Evolutionary conservation across 2,329 filamentous ascomycete species (phyloP).

Genomic region (Raffaelea ambrosiae): DNA sequence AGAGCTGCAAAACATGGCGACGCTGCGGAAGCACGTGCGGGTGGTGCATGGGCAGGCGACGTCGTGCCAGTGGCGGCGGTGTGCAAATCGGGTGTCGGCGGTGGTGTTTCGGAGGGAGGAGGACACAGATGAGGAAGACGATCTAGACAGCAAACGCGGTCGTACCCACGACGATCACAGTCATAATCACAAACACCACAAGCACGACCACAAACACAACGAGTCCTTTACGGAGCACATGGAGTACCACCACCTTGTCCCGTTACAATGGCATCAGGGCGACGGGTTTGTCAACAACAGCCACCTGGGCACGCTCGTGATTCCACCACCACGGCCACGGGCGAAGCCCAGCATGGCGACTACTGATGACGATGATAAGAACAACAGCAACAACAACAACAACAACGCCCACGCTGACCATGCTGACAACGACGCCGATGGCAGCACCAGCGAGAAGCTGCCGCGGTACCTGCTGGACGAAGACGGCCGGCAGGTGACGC

Average conservation of each 20-base stretch:
- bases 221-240: slow-evolving; percentile 40
- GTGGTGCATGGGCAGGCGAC: slow-evolving; percentile 33
- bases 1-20: slow-evolving; percentile 54
- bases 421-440: not conserved
- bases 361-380: not conserved
- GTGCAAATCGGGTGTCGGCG: slow-evolving; percentile 18
- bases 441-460: not conserved
- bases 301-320: slow-evolving; percentile 3
- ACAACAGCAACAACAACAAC: not conserved
- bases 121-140: too few species aligned
- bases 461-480: slow-evolving; percentile 39
- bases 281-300: slow-evolving; percentile 44
- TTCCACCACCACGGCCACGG: not conserved
- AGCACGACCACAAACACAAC: slow-evolving; percentile 7
- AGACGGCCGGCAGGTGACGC: slow-evolving; percentile 48
- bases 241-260: slow-evolving; percentile 42
- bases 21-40: slow-evolving; percentile 44
- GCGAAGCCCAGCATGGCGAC: not conserved
- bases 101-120: slow-evolving; percentile 7
- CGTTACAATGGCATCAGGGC: slow-evolving; percentile 49
- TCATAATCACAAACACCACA: too few species aligned
- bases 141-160: too few species aligned
- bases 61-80: slow-evolving; percentile 32
- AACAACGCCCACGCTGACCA: not conserved
- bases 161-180: too few species aligned